These are phyloP conservation scores for Quercus aquifolioides DNA, from an alignment of 306 rosid species.

Conservation along the genomic window DNA sequence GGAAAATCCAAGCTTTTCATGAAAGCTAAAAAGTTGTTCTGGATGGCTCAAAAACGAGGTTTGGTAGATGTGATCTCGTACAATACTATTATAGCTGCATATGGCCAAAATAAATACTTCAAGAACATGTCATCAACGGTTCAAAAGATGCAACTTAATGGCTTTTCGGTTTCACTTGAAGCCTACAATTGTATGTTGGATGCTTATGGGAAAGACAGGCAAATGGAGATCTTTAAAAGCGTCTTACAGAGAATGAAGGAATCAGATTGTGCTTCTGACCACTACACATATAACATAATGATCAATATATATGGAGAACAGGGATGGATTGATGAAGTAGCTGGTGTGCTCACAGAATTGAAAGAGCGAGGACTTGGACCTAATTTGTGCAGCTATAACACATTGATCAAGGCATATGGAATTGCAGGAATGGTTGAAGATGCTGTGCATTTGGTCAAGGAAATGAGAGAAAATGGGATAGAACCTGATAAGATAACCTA, in stretches of 20 bases:
- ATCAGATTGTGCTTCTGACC: constrained; percentile 56
- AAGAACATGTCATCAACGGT: constrained; percentile 63
- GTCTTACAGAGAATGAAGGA: constrained; percentile 74
- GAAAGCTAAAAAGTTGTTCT: constrained; percentile 64
- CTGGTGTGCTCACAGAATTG: constrained; percentile 58
- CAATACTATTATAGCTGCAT: constrained; percentile 81
- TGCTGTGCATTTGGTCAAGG: constrained; percentile 74
- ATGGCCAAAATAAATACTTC: constrained; percentile 66
- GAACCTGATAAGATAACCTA: constrained; percentile 86
- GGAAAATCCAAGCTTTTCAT: constrained; percentile 84
- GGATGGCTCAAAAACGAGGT: constrained; percentile 75
- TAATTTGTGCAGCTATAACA: constrained; percentile 84
- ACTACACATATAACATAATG: constrained; percentile 78
- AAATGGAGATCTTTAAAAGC: constrained; percentile 62
- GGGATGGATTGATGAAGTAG: constrained; percentile 85
- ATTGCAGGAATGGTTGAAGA: constrained; percentile 93
- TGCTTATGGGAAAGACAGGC: constrained; percentile 84
- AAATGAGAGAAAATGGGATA: constrained; percentile 77
- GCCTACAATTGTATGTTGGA: constrained; percentile 86
- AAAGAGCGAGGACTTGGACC: constrained; percentile 65
- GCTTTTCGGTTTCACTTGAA: constrained; percentile 85
- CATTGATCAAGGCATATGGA: constrained; percentile 88
- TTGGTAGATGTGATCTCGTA: constrained; percentile 74
- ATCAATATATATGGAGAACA: constrained; percentile 88
- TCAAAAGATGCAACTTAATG: constrained; percentile 68